A percentile compares a stretch with the other conserved stretches of the same genome.
Evolutionary conservation across 140 eudicot species (phyloP).

Genomic region (Cichorium intybus): DNA sequence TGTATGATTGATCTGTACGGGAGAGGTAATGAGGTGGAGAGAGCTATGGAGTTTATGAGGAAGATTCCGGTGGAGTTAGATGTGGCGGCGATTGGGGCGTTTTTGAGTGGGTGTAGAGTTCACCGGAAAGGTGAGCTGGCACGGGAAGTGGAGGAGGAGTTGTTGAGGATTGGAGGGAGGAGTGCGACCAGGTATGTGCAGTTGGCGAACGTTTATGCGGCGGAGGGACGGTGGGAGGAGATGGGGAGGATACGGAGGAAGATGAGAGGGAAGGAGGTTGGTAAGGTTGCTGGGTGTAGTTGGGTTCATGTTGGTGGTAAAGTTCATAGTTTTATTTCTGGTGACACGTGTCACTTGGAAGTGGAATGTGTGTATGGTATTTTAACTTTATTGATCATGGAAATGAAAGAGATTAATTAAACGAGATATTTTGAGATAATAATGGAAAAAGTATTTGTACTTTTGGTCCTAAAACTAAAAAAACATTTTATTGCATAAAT

Average conservation of each 20-base stretch:
- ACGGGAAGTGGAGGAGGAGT: constrained; percentile 52
- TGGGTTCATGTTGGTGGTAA: constrained; percentile 65
- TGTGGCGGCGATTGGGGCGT: constrained; percentile 58
- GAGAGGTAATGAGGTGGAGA: constrained; percentile 57
- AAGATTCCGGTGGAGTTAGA: constrained; percentile 62
- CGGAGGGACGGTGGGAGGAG: constrained; percentile 74
- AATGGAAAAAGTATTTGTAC: no score
- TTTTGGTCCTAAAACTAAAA: no score
- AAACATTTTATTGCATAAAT: background rate
- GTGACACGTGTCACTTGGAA: constrained; percentile 49
- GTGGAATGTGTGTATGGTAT: constrained; percentile 39
- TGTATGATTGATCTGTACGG: constrained; percentile 92
- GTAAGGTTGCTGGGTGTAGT: constrained; percentile 82
- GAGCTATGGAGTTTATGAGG: constrained; percentile 54
- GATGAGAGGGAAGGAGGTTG: constrained; percentile 81
- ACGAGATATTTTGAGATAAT: no score
- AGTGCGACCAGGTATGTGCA: constrained; percentile 79
- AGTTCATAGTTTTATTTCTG: constrained; percentile 60
- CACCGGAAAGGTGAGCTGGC: constrained; percentile 62
- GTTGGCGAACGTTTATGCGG: constrained; percentile 77
- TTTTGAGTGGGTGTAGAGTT: constrained; percentile 66
- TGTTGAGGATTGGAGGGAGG: constrained; percentile 45
- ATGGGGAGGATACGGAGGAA: constrained; percentile 81
- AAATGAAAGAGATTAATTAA: constrained; percentile 28
- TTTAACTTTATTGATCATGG: constrained; percentile 40